Evolutionary conservation across 495 filamentous ascomycete species (phyloP).

Genomic region (Usnea hakonensis): DNA sequence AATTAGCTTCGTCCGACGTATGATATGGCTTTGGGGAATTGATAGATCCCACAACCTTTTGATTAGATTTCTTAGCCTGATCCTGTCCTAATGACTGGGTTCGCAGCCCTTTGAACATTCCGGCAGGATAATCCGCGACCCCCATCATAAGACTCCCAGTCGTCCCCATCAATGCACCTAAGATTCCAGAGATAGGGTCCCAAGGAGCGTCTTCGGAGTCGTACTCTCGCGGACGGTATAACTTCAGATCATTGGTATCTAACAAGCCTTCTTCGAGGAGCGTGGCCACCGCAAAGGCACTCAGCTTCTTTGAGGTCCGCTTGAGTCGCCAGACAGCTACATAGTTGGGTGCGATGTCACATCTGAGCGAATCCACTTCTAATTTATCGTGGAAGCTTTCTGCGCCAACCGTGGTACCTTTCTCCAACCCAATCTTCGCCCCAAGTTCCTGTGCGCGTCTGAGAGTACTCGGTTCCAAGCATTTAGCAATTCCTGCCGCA

Average conservation of each 20-base stretch:
- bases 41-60: too few relatives aligned
- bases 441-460: constrained; percentile 52
- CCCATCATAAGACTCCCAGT: constrained; percentile 70
- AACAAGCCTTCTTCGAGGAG: constrained; percentile 54
- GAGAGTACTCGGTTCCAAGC: constrained; percentile 48
- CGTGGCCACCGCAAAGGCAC: constrained; percentile 59
- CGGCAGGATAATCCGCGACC: constrained; percentile 70
- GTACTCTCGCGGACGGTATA: constrained; percentile 62
- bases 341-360: constrained; percentile 55
- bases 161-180: constrained; percentile 67
- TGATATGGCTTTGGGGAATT: too few relatives aligned
- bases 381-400: constrained; percentile 64
- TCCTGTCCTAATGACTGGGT: constrained; percentile 36
- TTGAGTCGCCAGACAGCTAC: constrained; percentile 65
- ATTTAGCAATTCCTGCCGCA: constrained; percentile 51
- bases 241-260: constrained; percentile 56
- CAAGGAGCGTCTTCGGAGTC: constrained; percentile 64
- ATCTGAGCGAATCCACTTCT: constrained; percentile 51
- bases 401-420: constrained; percentile 55
- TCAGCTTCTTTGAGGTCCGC: constrained; percentile 54
- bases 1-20: too few relatives aligned
- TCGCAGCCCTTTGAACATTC: constrained; percentile 45
- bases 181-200: constrained; percentile 65
- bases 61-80: not conserved
- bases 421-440: constrained; percentile 53